Base-by-base conservation (phyloP, 2,329 filamentous ascomycete species). In the Diaporthe sp. region DNA sequence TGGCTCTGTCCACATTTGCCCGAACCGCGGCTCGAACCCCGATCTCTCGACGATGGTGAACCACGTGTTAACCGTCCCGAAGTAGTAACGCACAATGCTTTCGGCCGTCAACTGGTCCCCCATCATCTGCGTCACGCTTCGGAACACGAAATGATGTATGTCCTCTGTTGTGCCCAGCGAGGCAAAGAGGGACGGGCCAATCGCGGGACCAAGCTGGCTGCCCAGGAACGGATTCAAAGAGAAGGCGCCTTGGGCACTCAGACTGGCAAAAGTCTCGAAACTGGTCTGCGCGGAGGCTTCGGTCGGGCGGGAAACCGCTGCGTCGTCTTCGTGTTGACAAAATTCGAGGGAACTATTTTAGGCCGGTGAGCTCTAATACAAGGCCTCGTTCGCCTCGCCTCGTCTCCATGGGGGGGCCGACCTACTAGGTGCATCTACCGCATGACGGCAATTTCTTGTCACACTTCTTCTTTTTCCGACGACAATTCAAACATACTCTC, bases 391-490 rank as follows among this genome's bases (percentile, higher is more conserved):
- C n/a, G 28, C 61, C 25, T 55, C n/a, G 28, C 61, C 25, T 34
- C 28, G 17, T 34, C 8, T 8, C 55, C 17, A 9, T 13, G 37
- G 58, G n/a, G n/a, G 31, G 10, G 28, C 28, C 28, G 13, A 76
- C 80, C 77, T 77, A 82, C 81, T 81, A 78, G 22, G 77, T 79
- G 71, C 81, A 82, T 75, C 80, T 77, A 28, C 78, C 76, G 74
- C 81, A 82, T 2, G 77, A 78, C 5, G 81, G 81, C 42, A 80
- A 75, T 22, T 77, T 79, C 71, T 81, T 82, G 51, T 82, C 80
- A 72, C 81, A 82, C 39, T 78, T 77, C 76, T 81, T 79, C 77
- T 82, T 82, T 37, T 81, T 79, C 28, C 78, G 76, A 55, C 80
- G 77, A 53, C 81, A 82, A 47, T 80, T 81, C 39, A 82, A 39